Evolutionary conservation across 441 rosid genomes (phyloP).

Genomic region (Pelargonium fulgidum): DNA sequence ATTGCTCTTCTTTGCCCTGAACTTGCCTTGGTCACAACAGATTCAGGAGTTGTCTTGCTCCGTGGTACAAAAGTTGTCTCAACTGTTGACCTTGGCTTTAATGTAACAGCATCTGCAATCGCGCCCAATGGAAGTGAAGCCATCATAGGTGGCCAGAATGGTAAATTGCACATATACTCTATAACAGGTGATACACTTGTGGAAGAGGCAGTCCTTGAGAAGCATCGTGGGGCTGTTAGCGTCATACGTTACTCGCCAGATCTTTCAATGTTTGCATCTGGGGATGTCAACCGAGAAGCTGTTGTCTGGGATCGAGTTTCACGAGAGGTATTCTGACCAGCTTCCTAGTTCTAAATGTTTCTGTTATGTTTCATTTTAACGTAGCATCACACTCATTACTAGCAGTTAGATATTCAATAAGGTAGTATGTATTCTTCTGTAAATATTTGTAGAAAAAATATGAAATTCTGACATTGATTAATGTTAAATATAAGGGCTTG

Average conservation of each 20-base stretch:
- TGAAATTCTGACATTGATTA: background rate
- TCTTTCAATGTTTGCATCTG: conserved; percentile 86
- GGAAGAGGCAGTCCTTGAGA: conserved; percentile 78
- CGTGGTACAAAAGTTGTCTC: conserved; percentile 58
- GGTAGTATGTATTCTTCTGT: background rate
- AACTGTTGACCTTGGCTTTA: conserved; percentile 65
- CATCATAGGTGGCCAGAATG: conserved; percentile 72
- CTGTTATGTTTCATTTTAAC: background rate
- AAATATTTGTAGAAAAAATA: background rate
- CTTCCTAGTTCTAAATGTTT: background rate
- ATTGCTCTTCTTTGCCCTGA: conserved; percentile 62
- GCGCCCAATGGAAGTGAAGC: conserved; percentile 92
- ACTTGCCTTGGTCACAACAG: conserved; percentile 59
- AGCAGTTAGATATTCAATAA: background rate
- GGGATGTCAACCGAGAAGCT: conserved; percentile 87
- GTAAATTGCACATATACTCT: conserved; percentile 71
- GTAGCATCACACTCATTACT: background rate
- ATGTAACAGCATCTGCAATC: conserved; percentile 69
- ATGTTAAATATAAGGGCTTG: no score
- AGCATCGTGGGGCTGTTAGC: conserved; percentile 79
- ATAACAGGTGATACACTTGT: conserved; percentile 57
- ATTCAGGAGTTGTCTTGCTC: conserved; percentile 74
- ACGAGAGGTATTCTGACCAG: conserved; percentile 48
- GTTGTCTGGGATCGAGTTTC: conserved; percentile 78
- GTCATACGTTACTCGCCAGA: conserved; percentile 85